Evolutionary conservation across 768 basidiomycete species (phyloP), one percentile per base, ranked within the genome.

Genomic region (Boletus reticulatus): DNA sequence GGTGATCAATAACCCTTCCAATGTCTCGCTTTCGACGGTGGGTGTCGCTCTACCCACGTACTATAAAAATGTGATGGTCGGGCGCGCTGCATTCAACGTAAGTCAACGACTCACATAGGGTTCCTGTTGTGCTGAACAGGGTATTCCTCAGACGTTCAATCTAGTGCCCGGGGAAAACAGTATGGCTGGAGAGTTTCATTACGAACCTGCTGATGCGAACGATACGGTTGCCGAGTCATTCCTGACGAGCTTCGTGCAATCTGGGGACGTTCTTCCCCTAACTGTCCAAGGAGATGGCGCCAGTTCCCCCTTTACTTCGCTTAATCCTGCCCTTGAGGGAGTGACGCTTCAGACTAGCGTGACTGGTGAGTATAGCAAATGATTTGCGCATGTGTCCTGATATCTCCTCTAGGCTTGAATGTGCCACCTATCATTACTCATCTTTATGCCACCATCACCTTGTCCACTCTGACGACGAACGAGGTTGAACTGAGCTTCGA

Each of bases 161-260:
- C 73, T 89, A 42, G 69, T 76, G 19, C 86, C 87, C 4, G 87
- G 86, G 43, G 64, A 73, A 43, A 86, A 88, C 58, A 64, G 61
- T 2, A 63, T 83, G 22, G 49, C 74, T 0, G 75, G 84, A 3
- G 84, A 88, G 62, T 89, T 90, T 75, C 85, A 79, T 56, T 90
- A 90, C 61, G 73, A 78, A 59, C 87, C 88, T 1, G 75, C 76
- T 11, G 67, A 88, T 67, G 78, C 84, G 11, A 87, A 88, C 59
- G 80, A 89, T 62, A 87, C 87, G 5, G 70, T 75, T 22, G 87
- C 88, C 4, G 64, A 86, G 75, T 67, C 70, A 27, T 89, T 89
- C 75, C 65, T 88, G 57, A 75, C 79, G 10, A 65, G 73, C 34
- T 89, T 87, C 69, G 76, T 89, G 42, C 82, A 84, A 66, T 79